Conservation (phyloP, 805 yeast species). For the Kazachstania psychrophila region DNA sequence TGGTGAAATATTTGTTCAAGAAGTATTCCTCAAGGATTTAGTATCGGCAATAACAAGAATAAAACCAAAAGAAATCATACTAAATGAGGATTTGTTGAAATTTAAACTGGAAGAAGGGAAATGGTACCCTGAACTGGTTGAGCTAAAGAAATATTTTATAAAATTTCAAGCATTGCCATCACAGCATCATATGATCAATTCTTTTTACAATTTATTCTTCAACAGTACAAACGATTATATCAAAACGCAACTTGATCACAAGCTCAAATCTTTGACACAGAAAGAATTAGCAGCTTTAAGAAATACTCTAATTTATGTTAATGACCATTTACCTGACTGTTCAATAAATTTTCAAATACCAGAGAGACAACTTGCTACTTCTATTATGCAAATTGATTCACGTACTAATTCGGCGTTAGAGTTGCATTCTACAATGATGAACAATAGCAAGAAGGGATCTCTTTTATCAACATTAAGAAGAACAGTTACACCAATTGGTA, state of each 20-base stretch:
- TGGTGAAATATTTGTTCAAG: constrained; percentile 67
- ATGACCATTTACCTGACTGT: constrained; percentile 63
- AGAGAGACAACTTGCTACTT: constrained; percentile 39
- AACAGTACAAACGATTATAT: constrained; percentile 12
- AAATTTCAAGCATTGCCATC: constrained; percentile 42
- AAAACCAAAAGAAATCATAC: constrained; percentile 68
- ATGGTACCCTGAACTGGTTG: constrained; percentile 52
- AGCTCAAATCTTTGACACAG: constrained; percentile 27
- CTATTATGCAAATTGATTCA: constrained; percentile 69
- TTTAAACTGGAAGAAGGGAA: constrained; percentile 36
- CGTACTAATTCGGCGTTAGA: constrained; percentile 72
- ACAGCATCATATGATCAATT: constrained; percentile 31
- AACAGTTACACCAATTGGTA: constrained; percentile 75
- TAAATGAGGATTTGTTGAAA: constrained; percentile 39
- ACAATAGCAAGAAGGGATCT: constrained; percentile 55
- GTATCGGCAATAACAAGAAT: constrained; percentile 69
- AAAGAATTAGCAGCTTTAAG: constrained; percentile 55
- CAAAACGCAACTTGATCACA: constrained; percentile 20
- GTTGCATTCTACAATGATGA: constrained; percentile 49
- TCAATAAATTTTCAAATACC: constrained; percentile 62
- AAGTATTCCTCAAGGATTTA: constrained; percentile 48
- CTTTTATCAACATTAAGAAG: constrained; percentile 57
- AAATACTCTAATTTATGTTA: constrained; percentile 56
- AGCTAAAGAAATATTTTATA: constrained; percentile 48
- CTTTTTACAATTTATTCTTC: constrained; percentile 34